Evolutionary conservation across 257 asterid genomes (phyloP), one percentile per base, ranked within the genome.

Genomic region (Solanum paucissectum): DNA sequence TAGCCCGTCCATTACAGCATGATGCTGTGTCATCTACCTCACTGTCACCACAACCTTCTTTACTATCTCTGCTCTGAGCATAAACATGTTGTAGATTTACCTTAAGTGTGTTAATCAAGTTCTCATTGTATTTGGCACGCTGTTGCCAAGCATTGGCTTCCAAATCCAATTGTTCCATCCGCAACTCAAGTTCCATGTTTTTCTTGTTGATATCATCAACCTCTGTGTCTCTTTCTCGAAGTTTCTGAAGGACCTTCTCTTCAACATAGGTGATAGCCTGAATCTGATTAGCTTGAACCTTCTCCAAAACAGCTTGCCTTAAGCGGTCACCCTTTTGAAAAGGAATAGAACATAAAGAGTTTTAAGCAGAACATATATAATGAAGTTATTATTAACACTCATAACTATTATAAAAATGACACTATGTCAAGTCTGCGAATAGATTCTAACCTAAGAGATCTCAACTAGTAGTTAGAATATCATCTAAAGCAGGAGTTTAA

Each of bases 31-130:
- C 99, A 36, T 94, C 95, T 12, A 95, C 92, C 93, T 96, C 99
- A 25, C 98, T 97, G 84, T 97, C 99, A 29, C 99, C 99, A 87
- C 98, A 95, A 71, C 99, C 99, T 93, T 97, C 99, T 92, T 94
- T 96, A 87, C 98, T 94, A 73, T 97, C 98, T 89, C 95, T 84
- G 90, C 96, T 91, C 37, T 91, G 98, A 5, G 98, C 96, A 68
- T 93, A 93, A 66, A 93, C 95, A 88, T 94, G 98, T 82, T 94
- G 97, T 21, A 97, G 94, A 87, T 92, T 97, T 23, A 89, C 87
- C 91, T 94, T 94, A 12, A 97, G 97, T 12, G 92, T 92, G 93
- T 90, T 96, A 87, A 97, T 94, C 94, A 94, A 90, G 92, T 87
- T 95, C 89, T 95, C 99, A 5, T 92, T 93, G 94, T 93, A 91